Conservation (phyloP, 441 rosid species). For the Populus hybrid region DNA sequence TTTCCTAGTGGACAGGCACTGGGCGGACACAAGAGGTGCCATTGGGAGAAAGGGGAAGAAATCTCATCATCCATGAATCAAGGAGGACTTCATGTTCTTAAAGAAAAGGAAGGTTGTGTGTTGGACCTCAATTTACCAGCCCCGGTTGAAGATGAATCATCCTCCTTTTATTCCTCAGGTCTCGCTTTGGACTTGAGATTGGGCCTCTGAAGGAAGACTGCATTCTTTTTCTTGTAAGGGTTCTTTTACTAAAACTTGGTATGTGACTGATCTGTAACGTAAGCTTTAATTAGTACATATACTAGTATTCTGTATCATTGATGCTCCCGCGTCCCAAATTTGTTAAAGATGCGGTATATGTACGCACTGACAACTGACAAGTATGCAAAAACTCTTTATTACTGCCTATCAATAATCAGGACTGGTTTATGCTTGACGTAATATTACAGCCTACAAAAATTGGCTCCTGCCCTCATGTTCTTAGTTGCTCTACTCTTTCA, state of each 20-base stretch:
- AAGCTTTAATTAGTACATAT: too few relatives aligned
- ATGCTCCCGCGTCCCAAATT: background rate
- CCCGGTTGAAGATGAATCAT: constrained; percentile 34
- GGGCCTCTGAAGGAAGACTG: constrained; percentile 37
- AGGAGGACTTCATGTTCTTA: constrained; percentile 13
- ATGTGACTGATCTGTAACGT: background rate
- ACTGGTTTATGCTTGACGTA: background rate
- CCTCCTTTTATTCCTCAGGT: constrained; percentile 34
- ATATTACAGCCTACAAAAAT: background rate
- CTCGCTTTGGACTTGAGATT: constrained; percentile 69
- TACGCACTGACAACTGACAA: background rate
- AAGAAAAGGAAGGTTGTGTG: constrained; percentile 14
- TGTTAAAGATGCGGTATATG: background rate
- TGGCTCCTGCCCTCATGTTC: background rate
- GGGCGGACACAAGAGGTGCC: constrained; percentile 90
- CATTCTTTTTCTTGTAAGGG: background rate
- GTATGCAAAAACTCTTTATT: background rate
- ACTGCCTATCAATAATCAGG: background rate
- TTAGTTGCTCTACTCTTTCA: background rate
- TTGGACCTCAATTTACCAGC: constrained; percentile 74
- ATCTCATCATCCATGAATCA: constrained; percentile 6
- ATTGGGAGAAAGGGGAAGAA: constrained; percentile 64
- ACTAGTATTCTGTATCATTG: background rate
- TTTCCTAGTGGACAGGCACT: constrained; percentile 81
- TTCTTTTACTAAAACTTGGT: background rate